Base-by-base conservation (phyloP, 1,284 basidiomycete genomes). In the Moesziomyces sp. region DNA sequence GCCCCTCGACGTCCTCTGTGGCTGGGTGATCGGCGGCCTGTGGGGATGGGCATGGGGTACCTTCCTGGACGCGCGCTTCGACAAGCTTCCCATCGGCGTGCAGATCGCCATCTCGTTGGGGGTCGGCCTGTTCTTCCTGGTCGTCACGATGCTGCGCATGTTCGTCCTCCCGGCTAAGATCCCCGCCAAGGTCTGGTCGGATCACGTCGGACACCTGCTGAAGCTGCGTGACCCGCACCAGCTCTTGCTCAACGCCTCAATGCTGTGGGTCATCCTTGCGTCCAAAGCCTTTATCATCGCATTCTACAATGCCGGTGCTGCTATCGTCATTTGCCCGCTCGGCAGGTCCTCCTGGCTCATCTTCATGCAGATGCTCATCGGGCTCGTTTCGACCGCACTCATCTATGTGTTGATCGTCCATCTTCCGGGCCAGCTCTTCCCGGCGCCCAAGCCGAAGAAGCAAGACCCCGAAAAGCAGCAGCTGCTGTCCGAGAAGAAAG, bases 281-380 rank as follows among this genome's bases (percentile, higher is more conserved):
- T 44, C 48, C 26, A 56, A 62, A 24, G 53, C 53, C 10, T 46
- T 53, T 26, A 43, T 62, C 5, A 18, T 48, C 45, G 60, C 53
- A 38, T 45, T 62, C 26, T 62, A 62, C 53, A 38, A 38, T 18
- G 60, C 60, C 6, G 60, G 60, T 18, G 53, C 52, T n/a, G 56
- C 60, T 7, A 19, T 62, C 14, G 35, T 62, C 16, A 56, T 62
- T 44, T 62, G 54, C 53, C 60, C 60, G 3, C 60, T 63, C 18
- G 54, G 60, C 13, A 49, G 60, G 26, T 63, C 60, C 8, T 63
- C 60, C 13, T 63, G 60, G 60, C 54, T 63, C 30, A 47, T 63
- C 44, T 63, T 63, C 46, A 63, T 63, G 60, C 60, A 63, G 54
- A 23, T 63, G 4, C 45, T 63, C 44, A 49, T 63, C 30, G 54